Percentiles rank a stretch among this genome's conserved stretches.
Evolutionary conservation across 352 stramenopile genomes (phyloP).

Genomic region (Pythium sukuiense): DNA sequence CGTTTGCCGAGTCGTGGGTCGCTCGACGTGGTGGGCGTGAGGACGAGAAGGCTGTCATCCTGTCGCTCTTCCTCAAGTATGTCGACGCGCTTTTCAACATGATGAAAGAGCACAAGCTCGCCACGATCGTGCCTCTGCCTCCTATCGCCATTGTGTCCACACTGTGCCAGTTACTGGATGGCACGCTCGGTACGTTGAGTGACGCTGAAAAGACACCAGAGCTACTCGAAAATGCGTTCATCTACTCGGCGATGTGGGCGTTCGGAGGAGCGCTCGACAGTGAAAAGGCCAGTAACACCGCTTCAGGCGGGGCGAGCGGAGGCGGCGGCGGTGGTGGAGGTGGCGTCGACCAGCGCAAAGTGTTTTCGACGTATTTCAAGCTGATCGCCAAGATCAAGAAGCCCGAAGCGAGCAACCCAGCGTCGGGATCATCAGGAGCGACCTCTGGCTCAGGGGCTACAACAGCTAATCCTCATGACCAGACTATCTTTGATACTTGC

Average conservation of each 20-base stretch:
- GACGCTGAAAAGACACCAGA: conserved; percentile 86
- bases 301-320: not conserved
- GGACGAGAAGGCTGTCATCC: conserved; percentile 83
- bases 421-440: not conserved
- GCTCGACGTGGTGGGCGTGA: conserved; percentile 40
- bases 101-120: conserved; percentile 67
- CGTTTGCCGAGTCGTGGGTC: conserved; percentile 94
- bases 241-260: conserved; percentile 94
- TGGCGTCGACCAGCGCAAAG: conserved; percentile 42
- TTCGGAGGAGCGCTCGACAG: conserved; percentile 93
- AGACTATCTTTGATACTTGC: conserved; percentile 78
- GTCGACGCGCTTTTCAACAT: conserved; percentile 82
- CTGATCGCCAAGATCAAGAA: conserved; percentile 80
- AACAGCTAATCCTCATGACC: conserved; percentile 9
- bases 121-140: conserved; percentile 52
- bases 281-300: conserved; percentile 51
- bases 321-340: conserved; percentile 6
- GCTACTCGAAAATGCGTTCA: conserved; percentile 94
- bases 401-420: not conserved
- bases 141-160: conserved; percentile 83
- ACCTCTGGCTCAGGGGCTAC: not conserved
- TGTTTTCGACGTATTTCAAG: conserved; percentile 62
- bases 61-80: conserved; percentile 93
- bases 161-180: conserved; percentile 94
- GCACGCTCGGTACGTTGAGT: conserved; percentile 71